Percentiles rank a stretch among this genome's conserved stretches.
Conservation (phyloP, 2,329 filamentous ascomycete species). For the Colletotrichum tanaceti region DNA sequence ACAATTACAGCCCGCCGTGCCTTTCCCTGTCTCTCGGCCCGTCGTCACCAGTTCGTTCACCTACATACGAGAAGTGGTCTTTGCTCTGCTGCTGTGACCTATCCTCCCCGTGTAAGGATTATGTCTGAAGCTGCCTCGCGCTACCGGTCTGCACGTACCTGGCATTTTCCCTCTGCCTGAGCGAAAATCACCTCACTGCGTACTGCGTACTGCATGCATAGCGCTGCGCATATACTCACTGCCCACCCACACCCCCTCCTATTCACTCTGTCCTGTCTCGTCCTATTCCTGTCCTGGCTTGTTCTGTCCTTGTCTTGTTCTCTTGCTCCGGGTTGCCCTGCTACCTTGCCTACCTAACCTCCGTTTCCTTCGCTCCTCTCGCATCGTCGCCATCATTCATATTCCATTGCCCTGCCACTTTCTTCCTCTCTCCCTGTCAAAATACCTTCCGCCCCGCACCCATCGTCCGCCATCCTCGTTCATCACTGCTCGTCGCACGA, state of each 20-base stretch:
- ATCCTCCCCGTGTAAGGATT: not conserved
- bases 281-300: conserved; percentile 39
- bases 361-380: conserved; percentile 33
- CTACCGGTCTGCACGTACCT: conserved; percentile 45
- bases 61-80: conserved; percentile 24
- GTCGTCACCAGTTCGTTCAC: conserved; percentile 35
- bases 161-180: conserved; percentile 42
- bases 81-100: conserved; percentile 25
- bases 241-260: conserved; percentile 36
- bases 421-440: conserved; percentile 40
- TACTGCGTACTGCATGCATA: conserved; percentile 36
- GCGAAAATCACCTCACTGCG: conserved; percentile 39
- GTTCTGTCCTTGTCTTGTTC: conserved; percentile 40
- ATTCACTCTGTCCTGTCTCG: conserved; percentile 32
- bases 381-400: conserved; percentile 42
- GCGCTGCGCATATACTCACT: conserved; percentile 39
- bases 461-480: conserved; percentile 40
- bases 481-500: conserved; percentile 39
- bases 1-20: conserved; percentile 19
- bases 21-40: conserved; percentile 32
- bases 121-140: conserved; percentile 33
- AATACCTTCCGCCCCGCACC: conserved; percentile 40
- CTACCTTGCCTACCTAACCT: conserved; percentile 26
- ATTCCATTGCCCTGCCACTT: conserved; percentile 39
- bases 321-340: conserved; percentile 21